Percentiles rank a stretch among this genome's conserved stretches.
phyloP scores from a whole-genome alignment of 148 eudicot genomes.

The Cornus kousa region DNA sequence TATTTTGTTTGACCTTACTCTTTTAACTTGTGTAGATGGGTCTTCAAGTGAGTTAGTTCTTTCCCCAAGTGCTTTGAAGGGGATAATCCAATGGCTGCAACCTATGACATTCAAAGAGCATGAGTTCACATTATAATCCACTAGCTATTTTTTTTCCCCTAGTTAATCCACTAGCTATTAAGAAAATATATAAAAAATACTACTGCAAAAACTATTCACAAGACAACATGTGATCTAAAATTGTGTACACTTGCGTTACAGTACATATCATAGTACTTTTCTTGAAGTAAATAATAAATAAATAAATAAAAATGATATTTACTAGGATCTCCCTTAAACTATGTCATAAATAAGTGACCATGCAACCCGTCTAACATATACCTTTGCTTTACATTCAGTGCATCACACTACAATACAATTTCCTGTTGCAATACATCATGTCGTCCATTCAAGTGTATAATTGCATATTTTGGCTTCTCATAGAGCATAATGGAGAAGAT shows the following conservation, averaged over 20 bases:
- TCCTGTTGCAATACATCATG: background rate
- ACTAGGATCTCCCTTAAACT: background rate
- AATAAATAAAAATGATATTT: background rate
- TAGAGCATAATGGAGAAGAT: background rate
- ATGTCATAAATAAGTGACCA: background rate
- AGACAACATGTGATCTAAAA: background rate
- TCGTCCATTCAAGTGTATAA: background rate
- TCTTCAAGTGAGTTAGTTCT: slow-evolving; percentile 55
- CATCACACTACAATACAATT: background rate
- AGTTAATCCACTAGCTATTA: background rate
- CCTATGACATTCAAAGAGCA: slow-evolving; percentile 38
- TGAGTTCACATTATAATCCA: slow-evolving; percentile 1
- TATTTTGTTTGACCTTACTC: slow-evolving; percentile 39
- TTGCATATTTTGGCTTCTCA: background rate
- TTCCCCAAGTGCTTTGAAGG: slow-evolving; percentile 90
- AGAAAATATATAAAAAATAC: background rate
- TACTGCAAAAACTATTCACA: background rate
- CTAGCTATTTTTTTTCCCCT: background rate
- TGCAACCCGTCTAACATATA: background rate
- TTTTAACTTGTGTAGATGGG: slow-evolving; percentile 73
- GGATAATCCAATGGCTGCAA: slow-evolving; percentile 93
- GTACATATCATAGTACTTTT: background rate
- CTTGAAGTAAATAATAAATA: background rate
- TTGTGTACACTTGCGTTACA: background rate
- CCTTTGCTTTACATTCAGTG: background rate